Percentiles rank a stretch among this genome's conserved stretches.
Evolutionary conservation across 1,284 basidiomycete species (phyloP).

Genomic region (Serendipita sp.): DNA sequence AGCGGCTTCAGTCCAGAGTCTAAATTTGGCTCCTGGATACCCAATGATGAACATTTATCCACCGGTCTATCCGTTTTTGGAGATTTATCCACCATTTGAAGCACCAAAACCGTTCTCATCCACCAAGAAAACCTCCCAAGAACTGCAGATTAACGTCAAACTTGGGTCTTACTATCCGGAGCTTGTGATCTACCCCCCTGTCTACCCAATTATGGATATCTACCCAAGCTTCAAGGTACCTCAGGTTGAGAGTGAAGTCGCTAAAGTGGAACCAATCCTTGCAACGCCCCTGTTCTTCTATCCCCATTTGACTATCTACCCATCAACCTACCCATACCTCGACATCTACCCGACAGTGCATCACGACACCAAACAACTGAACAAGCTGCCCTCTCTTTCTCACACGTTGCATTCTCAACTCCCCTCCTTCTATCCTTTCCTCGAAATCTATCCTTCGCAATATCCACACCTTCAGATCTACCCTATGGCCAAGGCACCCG

Average conservation of each 20-base stretch:
- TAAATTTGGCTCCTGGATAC: neutral
- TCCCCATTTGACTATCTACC: conserved; percentile 6
- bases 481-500: neutral
- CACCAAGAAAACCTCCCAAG: neutral
- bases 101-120: neutral
- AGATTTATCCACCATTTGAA: conserved; percentile 18
- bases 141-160: neutral
- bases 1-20: neutral
- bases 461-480: conserved; percentile 11
- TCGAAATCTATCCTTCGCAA: conserved; percentile 8
- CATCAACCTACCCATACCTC: conserved; percentile 11
- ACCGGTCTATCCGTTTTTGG: conserved; percentile 18
- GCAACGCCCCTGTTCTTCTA: neutral
- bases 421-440: neutral
- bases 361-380: neutral
- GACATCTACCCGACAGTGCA: conserved; percentile 2
- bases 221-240: neutral
- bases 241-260: too few species aligned
- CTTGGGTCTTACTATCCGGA: conserved; percentile 3
- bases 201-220: conserved; percentile 8
- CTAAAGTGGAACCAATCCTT: too few species aligned
- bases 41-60: conserved; percentile 9
- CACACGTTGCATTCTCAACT: neutral
- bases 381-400: too few species aligned
- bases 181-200: conserved; percentile 9